These are phyloP conservation scores for Kodamaea lidongshanica DNA, from an alignment of 805 yeast genomes.

Conservation along the genomic window DNA sequence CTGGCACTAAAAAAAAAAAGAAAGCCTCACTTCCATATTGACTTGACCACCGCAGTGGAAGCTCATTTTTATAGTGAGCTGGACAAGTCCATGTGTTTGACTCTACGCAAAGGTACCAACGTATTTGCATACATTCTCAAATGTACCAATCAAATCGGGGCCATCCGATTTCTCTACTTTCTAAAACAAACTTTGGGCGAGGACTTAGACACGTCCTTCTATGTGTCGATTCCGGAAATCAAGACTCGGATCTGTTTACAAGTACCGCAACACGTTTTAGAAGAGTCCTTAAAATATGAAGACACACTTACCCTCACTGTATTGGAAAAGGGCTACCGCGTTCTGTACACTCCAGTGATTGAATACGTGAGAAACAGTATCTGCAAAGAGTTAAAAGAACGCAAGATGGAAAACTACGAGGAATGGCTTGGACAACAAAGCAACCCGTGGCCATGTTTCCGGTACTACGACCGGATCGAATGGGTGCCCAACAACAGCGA, in stretches of 20 bases:
- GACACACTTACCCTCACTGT: slow-evolving; percentile 8
- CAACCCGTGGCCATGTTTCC: slow-evolving; percentile 49
- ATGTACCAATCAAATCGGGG: slow-evolving; percentile 45
- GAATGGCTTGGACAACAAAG: slow-evolving; percentile 19
- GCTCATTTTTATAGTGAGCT: slow-evolving; percentile 56
- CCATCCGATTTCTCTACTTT: slow-evolving; percentile 61
- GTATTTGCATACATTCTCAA: slow-evolving; percentile 47
- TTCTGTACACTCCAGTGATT: slow-evolving; percentile 21
- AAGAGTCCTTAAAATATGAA: slow-evolving; percentile 8
- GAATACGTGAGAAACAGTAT: slow-evolving; percentile 37
- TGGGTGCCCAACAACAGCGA: slow-evolving; percentile 30
- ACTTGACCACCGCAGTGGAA: slow-evolving; percentile 13
- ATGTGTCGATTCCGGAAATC: slow-evolving; percentile 41
- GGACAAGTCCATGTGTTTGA: slow-evolving; percentile 64
- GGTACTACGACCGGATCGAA: slow-evolving; percentile 68
- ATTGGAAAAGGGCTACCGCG: slow-evolving; percentile 19
- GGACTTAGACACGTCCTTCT: slow-evolving; percentile 18
- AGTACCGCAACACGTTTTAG: slow-evolving; percentile 32
- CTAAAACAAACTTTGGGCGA: slow-evolving; percentile 43
- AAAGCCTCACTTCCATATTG: slow-evolving; percentile 19
- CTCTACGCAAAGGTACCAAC: slow-evolving; percentile 21
- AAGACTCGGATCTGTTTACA: slow-evolving; percentile 39
- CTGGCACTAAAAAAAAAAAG: slow-evolving; percentile 17
- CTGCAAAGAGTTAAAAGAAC: slow-evolving; percentile 21
- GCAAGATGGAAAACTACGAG: slow-evolving; percentile 7